Evolutionary conservation across 2,329 filamentous ascomycete species (phyloP).

Genomic region (Ilyonectria mors-panacis): DNA sequence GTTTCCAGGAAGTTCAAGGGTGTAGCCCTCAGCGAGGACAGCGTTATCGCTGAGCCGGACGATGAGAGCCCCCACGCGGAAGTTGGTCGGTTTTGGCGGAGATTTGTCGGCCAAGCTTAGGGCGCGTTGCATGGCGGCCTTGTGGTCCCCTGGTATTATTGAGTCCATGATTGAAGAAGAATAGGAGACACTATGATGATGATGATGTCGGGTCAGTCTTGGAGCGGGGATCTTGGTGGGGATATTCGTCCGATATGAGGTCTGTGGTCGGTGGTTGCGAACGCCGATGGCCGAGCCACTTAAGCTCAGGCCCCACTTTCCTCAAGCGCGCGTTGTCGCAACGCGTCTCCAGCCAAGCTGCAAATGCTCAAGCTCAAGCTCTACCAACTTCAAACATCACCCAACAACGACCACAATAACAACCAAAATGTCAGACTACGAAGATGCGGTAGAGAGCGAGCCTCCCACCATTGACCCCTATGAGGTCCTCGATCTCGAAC

Average conservation of each 20-base stretch:
- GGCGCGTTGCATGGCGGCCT: constrained; percentile 75
- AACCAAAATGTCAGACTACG: constrained; percentile 61
- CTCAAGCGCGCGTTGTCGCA: constrained; percentile 39
- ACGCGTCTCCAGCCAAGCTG: constrained; percentile 37
- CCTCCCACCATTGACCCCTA: constrained; percentile 83
- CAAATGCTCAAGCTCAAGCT: neutral
- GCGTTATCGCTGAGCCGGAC: constrained; percentile 70
- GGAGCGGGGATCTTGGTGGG: neutral
- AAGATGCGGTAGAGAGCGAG: constrained; percentile 69
- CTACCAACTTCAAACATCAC: constrained; percentile 20
- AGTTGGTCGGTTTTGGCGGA: constrained; percentile 91
- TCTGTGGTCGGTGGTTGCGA: constrained; percentile 33
- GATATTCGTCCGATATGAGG: neutral
- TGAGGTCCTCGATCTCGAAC: constrained; percentile 79
- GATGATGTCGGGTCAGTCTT: neutral
- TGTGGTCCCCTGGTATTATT: constrained; percentile 58
- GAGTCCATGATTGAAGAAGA: constrained; percentile 40
- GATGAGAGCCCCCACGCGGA: constrained; percentile 93
- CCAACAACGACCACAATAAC: constrained; percentile 30
- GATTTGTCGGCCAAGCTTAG: constrained; percentile 84
- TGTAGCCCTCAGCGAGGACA: constrained; percentile 87
- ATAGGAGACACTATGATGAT: neutral
- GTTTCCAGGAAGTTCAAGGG: constrained; percentile 90
- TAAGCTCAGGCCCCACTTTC: constrained; percentile 39
- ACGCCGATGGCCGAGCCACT: constrained; percentile 45